Evolutionary conservation across 179 eudicot species (phyloP).

Genomic region (Beta macrorhiza): DNA sequence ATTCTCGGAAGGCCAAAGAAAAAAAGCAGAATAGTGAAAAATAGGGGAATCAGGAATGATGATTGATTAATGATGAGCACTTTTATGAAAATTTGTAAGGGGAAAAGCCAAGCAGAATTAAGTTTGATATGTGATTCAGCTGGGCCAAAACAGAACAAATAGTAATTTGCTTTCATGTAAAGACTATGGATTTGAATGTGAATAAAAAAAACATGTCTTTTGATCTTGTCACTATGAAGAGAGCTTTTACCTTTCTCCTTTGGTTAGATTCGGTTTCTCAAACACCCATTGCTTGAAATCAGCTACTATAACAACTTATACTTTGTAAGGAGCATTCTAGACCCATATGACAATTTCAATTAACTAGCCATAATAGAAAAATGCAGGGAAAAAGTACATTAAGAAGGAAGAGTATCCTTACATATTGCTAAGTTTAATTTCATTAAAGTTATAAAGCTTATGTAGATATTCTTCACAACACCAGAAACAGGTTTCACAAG

Average conservation of each 20-base stretch:
- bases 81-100: background rate
- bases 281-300: background rate
- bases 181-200: background rate
- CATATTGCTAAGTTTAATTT: background rate
- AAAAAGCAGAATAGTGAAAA: background rate
- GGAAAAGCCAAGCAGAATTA: background rate
- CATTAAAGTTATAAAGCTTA: background rate
- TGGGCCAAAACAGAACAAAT: background rate
- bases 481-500: background rate
- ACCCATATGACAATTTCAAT: background rate
- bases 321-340: constrained; percentile 4
- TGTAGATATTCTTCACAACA: background rate
- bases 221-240: background rate
- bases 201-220: background rate
- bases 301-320: background rate
- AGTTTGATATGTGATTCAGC: background rate
- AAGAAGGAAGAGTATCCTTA: constrained; percentile 1
- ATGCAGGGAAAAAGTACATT: background rate
- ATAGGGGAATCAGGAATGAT: background rate
- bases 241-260: background rate
- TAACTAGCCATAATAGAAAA: constrained; percentile 1
- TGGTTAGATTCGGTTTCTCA: background rate
- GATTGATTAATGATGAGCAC: background rate
- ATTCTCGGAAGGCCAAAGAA: background rate
- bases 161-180: background rate